A percentile compares a stretch with the other conserved stretches of the same genome.
These are phyloP conservation scores for Arthroderma sp. DNA, from an alignment of 2,329 filamentous ascomycete genomes.

Conservation along the genomic window DNA sequence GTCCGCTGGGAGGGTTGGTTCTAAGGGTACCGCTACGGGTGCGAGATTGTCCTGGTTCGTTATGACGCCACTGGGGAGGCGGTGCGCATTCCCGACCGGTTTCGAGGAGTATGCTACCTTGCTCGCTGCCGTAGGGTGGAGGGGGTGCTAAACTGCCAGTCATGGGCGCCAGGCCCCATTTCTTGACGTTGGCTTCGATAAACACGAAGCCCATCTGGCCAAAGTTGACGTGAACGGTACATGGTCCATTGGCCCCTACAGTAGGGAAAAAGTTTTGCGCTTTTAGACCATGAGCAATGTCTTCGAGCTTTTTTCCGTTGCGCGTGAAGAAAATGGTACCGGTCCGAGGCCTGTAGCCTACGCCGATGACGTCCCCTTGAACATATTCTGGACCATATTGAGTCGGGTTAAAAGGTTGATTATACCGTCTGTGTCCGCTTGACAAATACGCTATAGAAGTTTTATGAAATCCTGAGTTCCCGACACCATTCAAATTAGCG, in stretches of 20 bases:
- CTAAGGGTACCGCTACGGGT: constrained; percentile 68
- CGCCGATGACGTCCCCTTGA: constrained; percentile 90
- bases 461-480: constrained; percentile 65
- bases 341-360: constrained; percentile 86
- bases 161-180: constrained; percentile 94
- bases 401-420: constrained; percentile 75
- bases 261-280: constrained; percentile 95
- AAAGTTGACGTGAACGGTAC: constrained; percentile 89
- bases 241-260: constrained; percentile 88
- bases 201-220: constrained; percentile 97
- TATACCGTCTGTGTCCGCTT: constrained; percentile 71
- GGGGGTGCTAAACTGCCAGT: constrained; percentile 89
- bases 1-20: constrained; percentile 68
- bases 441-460: constrained; percentile 86
- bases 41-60: constrained; percentile 53
- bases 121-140: constrained; percentile 91
- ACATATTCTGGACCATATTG: constrained; percentile 72
- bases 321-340: constrained; percentile 93
- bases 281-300: constrained; percentile 85
- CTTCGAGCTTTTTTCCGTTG: constrained; percentile 93
- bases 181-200: constrained; percentile 98
- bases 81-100: constrained; percentile 49
- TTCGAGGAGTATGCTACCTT: constrained; percentile 89
- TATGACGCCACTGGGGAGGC: constrained; percentile 8
- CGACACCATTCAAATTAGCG: constrained; percentile 8